phyloP scores from a whole-genome alignment of 2,329 filamentous ascomycete genomes.

The Scedosporium boydii region DNA sequence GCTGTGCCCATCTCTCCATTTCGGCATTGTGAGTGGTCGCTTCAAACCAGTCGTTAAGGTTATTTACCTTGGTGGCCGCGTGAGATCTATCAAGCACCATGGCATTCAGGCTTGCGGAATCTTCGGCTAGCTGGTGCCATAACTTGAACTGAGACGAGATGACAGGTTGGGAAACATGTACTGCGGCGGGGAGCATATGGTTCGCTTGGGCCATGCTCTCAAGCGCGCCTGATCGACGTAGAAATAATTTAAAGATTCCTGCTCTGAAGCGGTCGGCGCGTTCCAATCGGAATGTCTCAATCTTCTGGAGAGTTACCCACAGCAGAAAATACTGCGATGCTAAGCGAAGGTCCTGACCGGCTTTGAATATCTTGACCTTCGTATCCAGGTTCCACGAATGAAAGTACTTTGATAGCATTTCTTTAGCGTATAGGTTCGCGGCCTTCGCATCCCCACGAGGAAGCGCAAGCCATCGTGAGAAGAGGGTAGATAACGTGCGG shows the following conservation, averaged over 20 bases:
- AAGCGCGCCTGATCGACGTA: not conserved
- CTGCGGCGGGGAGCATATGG: not conserved
- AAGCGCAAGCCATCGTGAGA: not conserved
- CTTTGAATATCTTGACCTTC: conserved; percentile 20
- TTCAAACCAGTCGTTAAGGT: conserved; percentile 7
- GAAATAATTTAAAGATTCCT: not conserved
- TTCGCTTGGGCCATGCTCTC: not conserved
- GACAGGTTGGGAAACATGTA: not conserved
- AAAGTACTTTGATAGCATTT: conserved; percentile 10
- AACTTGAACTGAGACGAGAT: not conserved
- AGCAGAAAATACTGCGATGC: not conserved
- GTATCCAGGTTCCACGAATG: conserved; percentile 23
- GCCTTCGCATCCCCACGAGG: not conserved
- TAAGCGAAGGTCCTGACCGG: not conserved
- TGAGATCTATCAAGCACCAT: not conserved
- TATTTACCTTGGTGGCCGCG: not conserved
- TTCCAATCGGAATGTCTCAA: not conserved
- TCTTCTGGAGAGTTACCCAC: not conserved
- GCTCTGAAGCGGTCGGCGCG: not conserved
- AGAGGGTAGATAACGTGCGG: not conserved
- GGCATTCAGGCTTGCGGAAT: not conserved
- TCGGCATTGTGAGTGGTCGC: conserved; percentile 2
- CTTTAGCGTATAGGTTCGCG: not conserved
- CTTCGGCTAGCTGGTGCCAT: not conserved
- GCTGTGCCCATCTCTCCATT: conserved; percentile 10